Base-by-base conservation (phyloP, 208 protist genomes). In the Leishmania lainsoni region DNA sequence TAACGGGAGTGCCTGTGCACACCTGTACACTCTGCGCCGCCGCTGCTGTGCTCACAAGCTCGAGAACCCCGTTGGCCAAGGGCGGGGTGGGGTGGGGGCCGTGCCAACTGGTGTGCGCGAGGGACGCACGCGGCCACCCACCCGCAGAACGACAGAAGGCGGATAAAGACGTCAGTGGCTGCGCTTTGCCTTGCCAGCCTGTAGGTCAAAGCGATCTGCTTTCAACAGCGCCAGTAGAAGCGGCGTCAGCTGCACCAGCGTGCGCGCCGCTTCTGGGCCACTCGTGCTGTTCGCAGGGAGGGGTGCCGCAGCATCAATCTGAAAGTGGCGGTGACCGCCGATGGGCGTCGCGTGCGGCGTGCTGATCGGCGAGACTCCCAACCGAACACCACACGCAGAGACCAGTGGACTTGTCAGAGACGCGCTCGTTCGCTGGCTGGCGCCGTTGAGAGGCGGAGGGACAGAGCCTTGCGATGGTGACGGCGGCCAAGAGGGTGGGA, bases 151-250 rank as follows among this genome's bases (percentile, higher is more conserved):
- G 39, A 35, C 52, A 20, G 17, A n/a, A 0, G 56, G 56, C 2
- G 39, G 56, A 16, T 22, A 17, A 16, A 16, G 20, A 8, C 32
- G 22, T 75, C 54, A 81, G 54, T 75, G 75, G 20, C 6, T 70
- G 39, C 68, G 68, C 42, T 63, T 81, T 26, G 77, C 68, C 77
- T 81, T 81, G 6, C 77, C 77, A 29, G 77, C 77, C 54, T 81
- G 77, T 29, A 81, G 68, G 68, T 81, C 77, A 22, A 81, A 73
- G 68, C 68, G 68, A 72, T 81, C 54, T 42, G 48, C 77, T 42
- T 81, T 81, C 68, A 81, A 26, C 77, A 81, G 54, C 5, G 77
- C 48, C 51, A 81, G 29, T 9, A 81, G 52, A 20, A 81, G 66
- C 42, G 77, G 77, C 4, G 77, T 75, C 16, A 81, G 77, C 1